Base-by-base conservation (phyloP, 2,329 filamentous ascomycete species). In the Trichophyton schoenleinii region DNA sequence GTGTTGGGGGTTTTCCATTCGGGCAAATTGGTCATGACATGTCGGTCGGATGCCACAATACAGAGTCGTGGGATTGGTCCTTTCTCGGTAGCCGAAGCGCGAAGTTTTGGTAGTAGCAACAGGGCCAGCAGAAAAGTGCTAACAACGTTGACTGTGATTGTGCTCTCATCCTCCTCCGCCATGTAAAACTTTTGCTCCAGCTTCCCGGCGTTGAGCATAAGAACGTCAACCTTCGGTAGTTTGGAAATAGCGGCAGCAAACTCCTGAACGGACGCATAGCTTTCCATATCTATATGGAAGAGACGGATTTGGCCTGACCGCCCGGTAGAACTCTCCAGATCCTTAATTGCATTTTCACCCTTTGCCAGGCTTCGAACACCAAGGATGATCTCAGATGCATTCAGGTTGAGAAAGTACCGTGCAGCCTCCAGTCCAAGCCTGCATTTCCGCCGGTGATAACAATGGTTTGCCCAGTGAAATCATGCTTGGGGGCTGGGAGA, bases 351-450 rank as follows among this genome's bases (percentile, higher is more conserved):
- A 2, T 62, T 67, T 41, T 72, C 65, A 25, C 74, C 74, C 52
- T 73, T 73, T 1, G 60, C 61, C 3, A 65, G 48, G 22, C 65
- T 70, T 44, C 75, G 71, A 7, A 75, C 73, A 2, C 70, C 75
- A 2, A 77, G 64, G 61, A 77, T 74, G 25, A 78, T 61, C 63
- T 69, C 71, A 4, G 64, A 55, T 13, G 70, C 69, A 8, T 68
- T 67, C 3, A 75, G 70, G 1, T 67, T 67, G 20, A 67, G 66
- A 57, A 76, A 67, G 58, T 77, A 72, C 1, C 68, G 68, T 7
- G 72, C 70, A 44, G 73, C 72, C 67, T 77, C 74, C 38, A 72
- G 66, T 2, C 75, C 75, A 2, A 75, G 68, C 75, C 75, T 8
- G 68, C 68, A 59, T 77, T 77, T 22, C 68, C 61, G 36, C 75